phyloP scores from a whole-genome alignment of 2,329 filamentous ascomycete species.

The Tolypocladium amazonense region DNA sequence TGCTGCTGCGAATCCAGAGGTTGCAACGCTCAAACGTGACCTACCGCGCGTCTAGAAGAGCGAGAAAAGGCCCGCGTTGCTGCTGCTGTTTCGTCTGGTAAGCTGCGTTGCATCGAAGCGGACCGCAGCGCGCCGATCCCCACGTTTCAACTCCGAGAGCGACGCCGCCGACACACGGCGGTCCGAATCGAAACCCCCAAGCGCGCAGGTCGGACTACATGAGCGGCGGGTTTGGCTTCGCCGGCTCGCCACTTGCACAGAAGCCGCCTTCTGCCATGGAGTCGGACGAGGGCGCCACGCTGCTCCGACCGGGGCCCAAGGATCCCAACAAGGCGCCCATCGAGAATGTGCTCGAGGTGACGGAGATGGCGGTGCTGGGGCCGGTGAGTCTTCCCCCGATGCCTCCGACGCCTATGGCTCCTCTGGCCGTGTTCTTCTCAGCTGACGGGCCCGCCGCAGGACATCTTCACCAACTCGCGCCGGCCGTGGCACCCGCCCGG shows the following conservation, averaged over 20 bases:
- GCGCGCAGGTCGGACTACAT: not conserved
- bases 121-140: not conserved
- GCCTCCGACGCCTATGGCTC: not conserved
- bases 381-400: conserved; percentile 40
- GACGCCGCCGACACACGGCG: not conserved
- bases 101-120: not conserved
- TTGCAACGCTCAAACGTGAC: not conserved
- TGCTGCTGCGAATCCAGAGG: not conserved
- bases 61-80: not conserved
- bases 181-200: not conserved
- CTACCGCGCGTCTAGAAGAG: not conserved
- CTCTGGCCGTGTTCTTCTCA: too few species aligned
- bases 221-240: not conserved
- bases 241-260: not conserved
- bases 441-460: conserved; percentile 30
- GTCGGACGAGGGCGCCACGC: conserved; percentile 22
- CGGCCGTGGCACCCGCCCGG: conserved; percentile 86
- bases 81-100: not conserved
- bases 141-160: not conserved
- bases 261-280: not conserved
- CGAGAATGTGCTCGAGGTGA: conserved; percentile 83
- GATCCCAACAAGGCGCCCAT: conserved; percentile 68
- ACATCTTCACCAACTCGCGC: conserved; percentile 91
- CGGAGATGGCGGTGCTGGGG: conserved; percentile 64
- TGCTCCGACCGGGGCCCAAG: conserved; percentile 59